A percentile compares a stretch with the other conserved stretches of the same genome.
phyloP scores from a whole-genome alignment of 2,329 filamentous ascomycete genomes.

The Colletotrichum tamarilloi region DNA sequence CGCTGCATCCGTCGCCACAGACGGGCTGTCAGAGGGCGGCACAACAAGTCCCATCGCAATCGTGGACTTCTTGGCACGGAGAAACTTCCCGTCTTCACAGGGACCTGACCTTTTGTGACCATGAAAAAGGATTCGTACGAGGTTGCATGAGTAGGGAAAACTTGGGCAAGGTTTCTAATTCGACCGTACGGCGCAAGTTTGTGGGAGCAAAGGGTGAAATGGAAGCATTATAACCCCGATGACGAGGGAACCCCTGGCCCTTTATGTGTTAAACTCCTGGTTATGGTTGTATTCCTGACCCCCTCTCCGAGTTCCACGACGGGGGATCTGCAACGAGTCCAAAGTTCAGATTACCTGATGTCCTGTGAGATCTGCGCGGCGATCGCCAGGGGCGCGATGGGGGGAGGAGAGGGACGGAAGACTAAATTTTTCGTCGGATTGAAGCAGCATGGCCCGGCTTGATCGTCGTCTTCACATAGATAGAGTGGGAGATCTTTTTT shows the following conservation, averaged over 20 bases:
- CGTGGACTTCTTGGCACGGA: background rate
- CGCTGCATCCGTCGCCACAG: background rate
- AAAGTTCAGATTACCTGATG: constrained; percentile 27
- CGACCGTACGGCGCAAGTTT: background rate
- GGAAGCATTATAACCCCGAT: background rate
- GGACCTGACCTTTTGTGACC: background rate
- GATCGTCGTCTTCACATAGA: constrained; percentile 1
- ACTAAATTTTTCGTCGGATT: constrained; percentile 12
- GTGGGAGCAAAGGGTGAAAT: background rate
- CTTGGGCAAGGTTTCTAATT: background rate
- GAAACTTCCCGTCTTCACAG: background rate
- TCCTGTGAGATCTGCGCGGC: constrained; percentile 29
- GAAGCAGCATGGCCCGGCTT: background rate
- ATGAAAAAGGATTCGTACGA: too few relatives aligned
- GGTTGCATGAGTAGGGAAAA: background rate
- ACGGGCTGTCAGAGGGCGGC: background rate
- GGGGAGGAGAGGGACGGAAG: too few relatives aligned
- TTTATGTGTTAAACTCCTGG: background rate
- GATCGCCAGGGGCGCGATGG: constrained; percentile 17
- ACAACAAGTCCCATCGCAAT: background rate
- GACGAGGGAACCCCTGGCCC: background rate
- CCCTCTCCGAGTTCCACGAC: constrained; percentile 10
- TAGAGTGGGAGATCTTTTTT: constrained; percentile 14
- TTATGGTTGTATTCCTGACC: background rate
- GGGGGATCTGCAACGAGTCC: constrained; percentile 19